Evolutionary conservation across 352 stramenopile species (phyloP), one percentile per base, ranked within the genome.

Genomic region (Phytophthora cactorum): DNA sequence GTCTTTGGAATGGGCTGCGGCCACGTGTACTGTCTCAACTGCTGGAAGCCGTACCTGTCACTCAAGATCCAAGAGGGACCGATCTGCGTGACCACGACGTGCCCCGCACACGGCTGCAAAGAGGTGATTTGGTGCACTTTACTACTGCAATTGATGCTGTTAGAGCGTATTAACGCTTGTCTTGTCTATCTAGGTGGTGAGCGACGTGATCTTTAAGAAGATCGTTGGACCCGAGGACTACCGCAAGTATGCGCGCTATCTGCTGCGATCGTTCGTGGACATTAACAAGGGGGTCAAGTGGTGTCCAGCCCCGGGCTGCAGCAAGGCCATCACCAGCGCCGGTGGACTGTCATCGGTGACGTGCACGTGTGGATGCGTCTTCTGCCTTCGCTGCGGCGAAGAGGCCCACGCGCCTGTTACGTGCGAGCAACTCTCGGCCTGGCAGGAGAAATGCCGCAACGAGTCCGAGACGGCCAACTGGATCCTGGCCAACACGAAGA

Each of bases 401-500:
- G 98, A 99, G 74, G 92, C 97, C 1, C 98, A 99, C 71, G 77
- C 93, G 41, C 98, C 98, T 1, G 84, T 96, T 5, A 86, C 72
- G 11, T 99, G 98, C 68, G 89, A 95, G 46, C 89, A 98, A 63
- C 81, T 99, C 6, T 78, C 79, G 9, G 63, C 78, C 15, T 99
- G 98, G 98, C 86, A 96, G 49, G 97, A 99, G 61, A 99, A 99
- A 73, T 98, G 93, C 78, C 74, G 87, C 32, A 99, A 99, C 59
- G 97, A 99, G 77, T 98, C 88, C 8, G 98, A 99, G 82, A 99
- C 97, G 27, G 97, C 97, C 47, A 99, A 99, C 78, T 99, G 97
- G 98, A 99, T 99, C 52, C 72, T 99, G 9, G 97, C 97, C 34
- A 99, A 99, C 84, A 99, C 98, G 36, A 99, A 99, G 84, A 97